Percentiles rank a stretch among this genome's conserved stretches.
Conservation (phyloP, 2,329 filamentous ascomycete genomes). For the Colletotrichum kahawae region DNA sequence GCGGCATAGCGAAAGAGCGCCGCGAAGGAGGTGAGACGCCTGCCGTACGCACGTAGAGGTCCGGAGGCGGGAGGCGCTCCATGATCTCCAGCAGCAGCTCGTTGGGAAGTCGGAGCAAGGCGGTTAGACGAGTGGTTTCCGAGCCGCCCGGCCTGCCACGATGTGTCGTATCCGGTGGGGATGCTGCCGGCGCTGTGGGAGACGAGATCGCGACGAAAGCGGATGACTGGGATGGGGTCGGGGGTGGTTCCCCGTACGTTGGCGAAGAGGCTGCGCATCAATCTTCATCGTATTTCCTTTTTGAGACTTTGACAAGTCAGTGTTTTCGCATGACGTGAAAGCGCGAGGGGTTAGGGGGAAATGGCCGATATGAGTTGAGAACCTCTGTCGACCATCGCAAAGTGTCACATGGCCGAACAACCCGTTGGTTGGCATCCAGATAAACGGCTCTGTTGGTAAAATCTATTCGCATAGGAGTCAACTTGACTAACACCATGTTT, state of each 20-base stretch:
- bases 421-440: background rate
- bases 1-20: background rate
- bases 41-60: background rate
- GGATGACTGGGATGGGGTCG: background rate
- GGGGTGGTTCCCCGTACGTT: background rate
- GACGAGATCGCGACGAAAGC: background rate
- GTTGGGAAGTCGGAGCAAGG: background rate
- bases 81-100: background rate
- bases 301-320: background rate
- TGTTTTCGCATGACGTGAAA: too few species aligned
- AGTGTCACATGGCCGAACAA: background rate
- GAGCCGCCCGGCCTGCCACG: background rate
- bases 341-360: too few species aligned
- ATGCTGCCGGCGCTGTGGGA: background rate
- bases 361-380: background rate
- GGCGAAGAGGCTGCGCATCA: background rate
- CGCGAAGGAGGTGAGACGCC: background rate
- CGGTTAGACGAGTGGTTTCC: background rate
- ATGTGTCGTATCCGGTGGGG: background rate
- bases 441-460: background rate
- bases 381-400: fast-evolving
- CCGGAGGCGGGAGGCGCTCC: background rate
- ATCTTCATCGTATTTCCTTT: background rate
- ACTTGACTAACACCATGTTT: background rate
- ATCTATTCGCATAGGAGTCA: background rate